A percentile compares a stretch with the other conserved stretches of the same genome.
Conservation (phyloP, 495 filamentous ascomycete species). For the Xylaria longipes region DNA sequence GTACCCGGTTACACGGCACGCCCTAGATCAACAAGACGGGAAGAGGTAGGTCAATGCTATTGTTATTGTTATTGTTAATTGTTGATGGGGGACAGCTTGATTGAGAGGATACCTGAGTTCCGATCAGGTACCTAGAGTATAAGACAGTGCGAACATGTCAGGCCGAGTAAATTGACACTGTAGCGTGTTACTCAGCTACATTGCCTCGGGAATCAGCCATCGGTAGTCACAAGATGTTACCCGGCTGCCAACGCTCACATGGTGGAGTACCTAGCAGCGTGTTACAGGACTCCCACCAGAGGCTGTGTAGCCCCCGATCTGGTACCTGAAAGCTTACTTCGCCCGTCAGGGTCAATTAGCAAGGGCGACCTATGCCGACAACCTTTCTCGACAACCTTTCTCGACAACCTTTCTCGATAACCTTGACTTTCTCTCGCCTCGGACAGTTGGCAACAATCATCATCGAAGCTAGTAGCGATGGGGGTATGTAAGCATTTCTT, state of each 20-base stretch:
- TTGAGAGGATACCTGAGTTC: not conserved
- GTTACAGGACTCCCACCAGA: constrained; percentile 7
- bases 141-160: not conserved
- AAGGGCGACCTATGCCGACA: not conserved
- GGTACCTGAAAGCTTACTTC: constrained; percentile 21
- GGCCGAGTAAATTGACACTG: not conserved
- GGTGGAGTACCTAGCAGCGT: not conserved
- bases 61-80: constrained; percentile 9
- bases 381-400: not conserved
- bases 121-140: not conserved
- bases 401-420: not conserved
- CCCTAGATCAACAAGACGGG: constrained; percentile 3
- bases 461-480: not conserved
- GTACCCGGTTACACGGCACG: constrained; percentile 10
- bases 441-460: not conserved
- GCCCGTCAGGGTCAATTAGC: not conserved
- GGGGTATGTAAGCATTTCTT: not conserved
- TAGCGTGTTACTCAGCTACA: not conserved
- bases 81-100: constrained; percentile 13
- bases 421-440: not conserved
- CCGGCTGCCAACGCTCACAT: not conserved
- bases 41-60: constrained; percentile 11
- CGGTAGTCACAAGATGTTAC: constrained; percentile 20
- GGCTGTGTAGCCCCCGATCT: constrained; percentile 16
- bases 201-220: not conserved